These are phyloP conservation scores for Eleusine indica DNA, from an alignment of 176 grass and related monocot species.

Conservation along the genomic window DNA sequence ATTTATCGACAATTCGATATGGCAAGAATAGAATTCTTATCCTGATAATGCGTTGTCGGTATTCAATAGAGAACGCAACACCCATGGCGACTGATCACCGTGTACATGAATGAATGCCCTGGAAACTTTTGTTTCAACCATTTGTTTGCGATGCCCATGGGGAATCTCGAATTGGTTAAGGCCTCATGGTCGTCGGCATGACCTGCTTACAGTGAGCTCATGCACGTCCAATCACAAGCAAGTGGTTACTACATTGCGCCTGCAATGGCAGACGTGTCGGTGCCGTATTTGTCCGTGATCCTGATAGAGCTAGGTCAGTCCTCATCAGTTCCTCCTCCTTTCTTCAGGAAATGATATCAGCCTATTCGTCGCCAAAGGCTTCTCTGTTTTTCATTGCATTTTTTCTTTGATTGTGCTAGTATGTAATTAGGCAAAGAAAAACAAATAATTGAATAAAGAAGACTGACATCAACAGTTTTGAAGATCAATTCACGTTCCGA, in stretches of 20 bases:
- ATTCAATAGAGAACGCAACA: not conserved
- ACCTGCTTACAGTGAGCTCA: conserved; percentile 37
- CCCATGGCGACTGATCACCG: conserved; percentile 16
- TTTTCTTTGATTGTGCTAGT: not conserved
- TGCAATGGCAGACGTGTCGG: conserved; percentile 31
- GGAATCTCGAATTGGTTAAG: conserved; percentile 31
- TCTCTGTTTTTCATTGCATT: not conserved
- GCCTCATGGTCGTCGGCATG: not conserved
- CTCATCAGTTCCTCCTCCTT: not conserved
- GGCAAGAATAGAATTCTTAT: conserved; percentile 19
- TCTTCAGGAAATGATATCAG: conserved; percentile 4
- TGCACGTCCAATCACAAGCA: conserved; percentile 23
- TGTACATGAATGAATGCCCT: too few relatives aligned
- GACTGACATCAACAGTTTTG: too few relatives aligned
- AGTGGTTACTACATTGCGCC: conserved; percentile 12
- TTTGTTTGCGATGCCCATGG: conserved; percentile 28
- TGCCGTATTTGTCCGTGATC: not conserved
- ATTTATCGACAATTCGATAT: not conserved
- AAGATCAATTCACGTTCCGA: too few relatives aligned
- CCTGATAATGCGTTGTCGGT: conserved; percentile 37
- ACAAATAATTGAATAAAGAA: too few relatives aligned
- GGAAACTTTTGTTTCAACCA: conserved; percentile 15
- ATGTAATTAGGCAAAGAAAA: too few relatives aligned
- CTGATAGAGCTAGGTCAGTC: not conserved
- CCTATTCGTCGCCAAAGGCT: not conserved